These are phyloP conservation scores for Astrothelium macrocarpum DNA, from an alignment of 495 filamentous ascomycete genomes.

Conservation along the genomic window DNA sequence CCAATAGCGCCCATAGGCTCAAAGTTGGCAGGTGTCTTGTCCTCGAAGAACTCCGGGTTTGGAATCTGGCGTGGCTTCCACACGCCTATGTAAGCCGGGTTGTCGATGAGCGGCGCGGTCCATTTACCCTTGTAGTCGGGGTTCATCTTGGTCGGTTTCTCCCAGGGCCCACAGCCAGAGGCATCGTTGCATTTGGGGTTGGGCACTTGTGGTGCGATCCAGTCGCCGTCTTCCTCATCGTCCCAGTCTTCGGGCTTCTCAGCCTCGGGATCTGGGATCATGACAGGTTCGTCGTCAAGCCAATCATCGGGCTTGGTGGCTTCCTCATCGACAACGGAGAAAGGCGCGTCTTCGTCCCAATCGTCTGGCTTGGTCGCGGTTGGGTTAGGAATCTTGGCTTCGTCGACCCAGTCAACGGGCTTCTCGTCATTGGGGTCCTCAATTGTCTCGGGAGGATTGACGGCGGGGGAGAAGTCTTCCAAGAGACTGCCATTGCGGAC, in stretches of 20 bases:
- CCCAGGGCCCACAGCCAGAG: slow-evolving; percentile 92
- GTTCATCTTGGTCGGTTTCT: slow-evolving; percentile 87
- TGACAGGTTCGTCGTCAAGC: slow-evolving; percentile 83
- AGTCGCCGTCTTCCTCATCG: slow-evolving; percentile 99
- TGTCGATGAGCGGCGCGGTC: slow-evolving; percentile 87
- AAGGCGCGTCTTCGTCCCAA: slow-evolving; percentile 98
- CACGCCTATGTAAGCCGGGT: slow-evolving; percentile 94
- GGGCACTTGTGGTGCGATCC: slow-evolving; percentile 82
- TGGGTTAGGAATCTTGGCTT: slow-evolving; percentile 80
- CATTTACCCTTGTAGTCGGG: slow-evolving; percentile 99
- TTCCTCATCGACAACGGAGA: slow-evolving; percentile 87
- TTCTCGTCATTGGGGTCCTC: slow-evolving; percentile 93
- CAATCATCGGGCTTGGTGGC: slow-evolving; percentile 90
- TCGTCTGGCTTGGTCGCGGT: slow-evolving; percentile 93
- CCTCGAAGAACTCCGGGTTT: slow-evolving; percentile 96
- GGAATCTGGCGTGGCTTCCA: slow-evolving; percentile 94
- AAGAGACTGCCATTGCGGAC: slow-evolving; percentile 84
- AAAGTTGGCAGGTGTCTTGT: slow-evolving; percentile 92
- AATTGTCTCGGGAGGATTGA: slow-evolving; percentile 95
- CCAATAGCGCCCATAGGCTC: slow-evolving; percentile 98
- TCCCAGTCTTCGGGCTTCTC: slow-evolving; percentile 99
- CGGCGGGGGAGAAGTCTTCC: slow-evolving; percentile 83
- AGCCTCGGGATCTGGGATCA: slow-evolving; percentile 88
- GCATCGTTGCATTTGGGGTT: slow-evolving; percentile 94
- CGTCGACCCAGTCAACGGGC: slow-evolving; percentile 93